Conservation (phyloP, 2,329 filamentous ascomycete genomes). For the Colletotrichum limetticola region DNA sequence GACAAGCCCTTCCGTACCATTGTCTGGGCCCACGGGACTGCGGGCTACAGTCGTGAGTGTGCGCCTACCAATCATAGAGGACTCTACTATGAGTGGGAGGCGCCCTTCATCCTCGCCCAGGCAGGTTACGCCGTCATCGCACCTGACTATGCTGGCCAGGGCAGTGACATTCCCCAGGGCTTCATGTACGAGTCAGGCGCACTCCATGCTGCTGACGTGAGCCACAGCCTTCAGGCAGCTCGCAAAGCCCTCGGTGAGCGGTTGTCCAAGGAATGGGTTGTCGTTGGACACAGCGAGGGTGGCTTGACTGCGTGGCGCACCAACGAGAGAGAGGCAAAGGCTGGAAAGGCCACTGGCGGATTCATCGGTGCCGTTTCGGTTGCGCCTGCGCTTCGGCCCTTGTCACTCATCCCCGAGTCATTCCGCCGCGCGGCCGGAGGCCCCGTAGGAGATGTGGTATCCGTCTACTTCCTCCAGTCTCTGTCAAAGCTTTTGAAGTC, state of each 20-base stretch:
- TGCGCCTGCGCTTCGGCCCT: slow-evolving; percentile 30
- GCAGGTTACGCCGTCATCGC: slow-evolving; percentile 28
- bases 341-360: slow-evolving; percentile 21
- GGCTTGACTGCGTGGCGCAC: slow-evolving; percentile 41
- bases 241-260: slow-evolving; percentile 28
- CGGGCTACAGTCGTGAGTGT: slow-evolving; percentile 37
- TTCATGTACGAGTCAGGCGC: slow-evolving; percentile 37
- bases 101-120: slow-evolving; percentile 34
- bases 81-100: slow-evolving; percentile 39
- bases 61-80: slow-evolving; percentile 39
- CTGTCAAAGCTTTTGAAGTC: slow-evolving; percentile 31
- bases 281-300: slow-evolving; percentile 39
- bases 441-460: slow-evolving; percentile 23
- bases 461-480: slow-evolving; percentile 37
- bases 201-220: slow-evolving; percentile 37
- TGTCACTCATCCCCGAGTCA: slow-evolving; percentile 27
- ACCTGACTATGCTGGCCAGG: slow-evolving; percentile 28
- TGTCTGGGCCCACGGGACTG: slow-evolving; percentile 41
- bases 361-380: slow-evolving; percentile 33
- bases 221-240: slow-evolving; percentile 33
- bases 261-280: slow-evolving; percentile 38
- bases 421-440: slow-evolving; percentile 17
- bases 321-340: slow-evolving; percentile 37
- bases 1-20: slow-evolving; percentile 26
- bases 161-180: slow-evolving; percentile 35